These are phyloP conservation scores for Ophiocordyceps polyrhachis-furcata DNA, from an alignment of 2,329 filamentous ascomycete species.

Conservation along the genomic window DNA sequence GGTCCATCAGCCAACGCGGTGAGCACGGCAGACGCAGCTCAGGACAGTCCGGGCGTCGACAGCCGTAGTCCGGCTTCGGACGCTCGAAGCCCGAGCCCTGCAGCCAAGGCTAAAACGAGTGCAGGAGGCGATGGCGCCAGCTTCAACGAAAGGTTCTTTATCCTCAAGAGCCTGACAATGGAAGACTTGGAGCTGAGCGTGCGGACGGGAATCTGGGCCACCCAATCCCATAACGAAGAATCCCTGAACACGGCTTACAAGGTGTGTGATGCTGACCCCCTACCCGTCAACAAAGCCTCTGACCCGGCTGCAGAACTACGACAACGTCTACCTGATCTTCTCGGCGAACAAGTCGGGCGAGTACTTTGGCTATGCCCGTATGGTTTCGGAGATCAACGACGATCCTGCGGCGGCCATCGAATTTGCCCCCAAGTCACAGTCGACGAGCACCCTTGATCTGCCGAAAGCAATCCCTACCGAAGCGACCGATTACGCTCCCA, in stretches of 20 bases:
- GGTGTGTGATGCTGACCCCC: no score
- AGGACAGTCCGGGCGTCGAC: constrained; percentile 2
- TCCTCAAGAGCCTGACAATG: constrained; percentile 80
- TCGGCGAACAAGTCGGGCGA: constrained; percentile 96
- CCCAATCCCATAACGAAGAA: constrained; percentile 85
- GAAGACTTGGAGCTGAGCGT: constrained; percentile 82
- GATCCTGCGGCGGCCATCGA: constrained; percentile 52
- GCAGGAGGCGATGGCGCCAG: neutral
- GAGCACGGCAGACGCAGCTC: constrained; percentile 3
- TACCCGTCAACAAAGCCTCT: neutral
- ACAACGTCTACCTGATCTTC: constrained; percentile 82
- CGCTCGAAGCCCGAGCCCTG: neutral
- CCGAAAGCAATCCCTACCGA: constrained; percentile 66
- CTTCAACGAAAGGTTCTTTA: constrained; percentile 41
- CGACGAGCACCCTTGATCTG: constrained; percentile 41
- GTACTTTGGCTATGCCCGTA: constrained; percentile 87
- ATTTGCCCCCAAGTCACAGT: constrained; percentile 46
- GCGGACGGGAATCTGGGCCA: constrained; percentile 81
- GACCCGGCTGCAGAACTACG: constrained; percentile 37
- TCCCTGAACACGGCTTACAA: constrained; percentile 64
- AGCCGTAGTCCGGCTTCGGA: neutral
- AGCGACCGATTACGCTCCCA: constrained; percentile 59
- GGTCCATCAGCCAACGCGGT: constrained; percentile 28
- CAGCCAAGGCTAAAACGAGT: neutral
- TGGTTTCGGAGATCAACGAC: constrained; percentile 68